Evolutionary conservation across 768 basidiomycete genomes (phyloP), one percentile per base, ranked within the genome.

Genomic region (Tulasnella sp.): DNA sequence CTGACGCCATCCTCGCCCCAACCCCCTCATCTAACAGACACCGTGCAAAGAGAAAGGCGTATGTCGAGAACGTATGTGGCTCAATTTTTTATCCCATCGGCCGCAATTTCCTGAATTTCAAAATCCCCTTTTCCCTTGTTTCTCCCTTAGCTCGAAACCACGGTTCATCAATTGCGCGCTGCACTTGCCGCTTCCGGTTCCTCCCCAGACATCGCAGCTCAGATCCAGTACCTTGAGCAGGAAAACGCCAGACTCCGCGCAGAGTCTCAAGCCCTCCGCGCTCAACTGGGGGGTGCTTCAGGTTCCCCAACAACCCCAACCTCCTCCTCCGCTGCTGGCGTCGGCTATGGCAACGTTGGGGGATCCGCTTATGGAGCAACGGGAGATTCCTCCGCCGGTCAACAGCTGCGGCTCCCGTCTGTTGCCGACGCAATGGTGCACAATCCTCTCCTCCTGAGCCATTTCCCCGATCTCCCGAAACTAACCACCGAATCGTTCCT

Each of bases 31-130:
- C 62, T 48, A 40, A n/a, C 73, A 76, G 78, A 58, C 78, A 79
- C 48, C 78, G 78, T 40, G 78, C 78, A 19, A 79, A 79, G 39
- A 79, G 78, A 74, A 79, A 79, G 71, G 78, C 78, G 36, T 79
- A 79, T 46, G 71, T 79, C 71, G 78, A 79, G 56, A 72, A 72
- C 44, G 78, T 79, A 72, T 74, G 78, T 79, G 39, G 38, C 42
- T 44, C 56, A 68, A 44, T 58, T 48, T 76, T 76, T 39, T 46
- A 31, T 27, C 44, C 71, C 21, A 19, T 31, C 44, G 36, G 73
- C 44, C 40, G 40, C 44, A 18, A 74, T 74, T 31, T 56, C 56
- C 48, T 77, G 21, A 77, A 27, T 77, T 56, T 58, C 18, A 31
- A 75, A 48, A 12, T 21, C 46, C 52, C 58, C 76, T 18, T 31